Evolutionary conservation across 257 asterid species (phyloP), one percentile per base, ranked within the genome.

Genomic region (Asclepias syriaca): DNA sequence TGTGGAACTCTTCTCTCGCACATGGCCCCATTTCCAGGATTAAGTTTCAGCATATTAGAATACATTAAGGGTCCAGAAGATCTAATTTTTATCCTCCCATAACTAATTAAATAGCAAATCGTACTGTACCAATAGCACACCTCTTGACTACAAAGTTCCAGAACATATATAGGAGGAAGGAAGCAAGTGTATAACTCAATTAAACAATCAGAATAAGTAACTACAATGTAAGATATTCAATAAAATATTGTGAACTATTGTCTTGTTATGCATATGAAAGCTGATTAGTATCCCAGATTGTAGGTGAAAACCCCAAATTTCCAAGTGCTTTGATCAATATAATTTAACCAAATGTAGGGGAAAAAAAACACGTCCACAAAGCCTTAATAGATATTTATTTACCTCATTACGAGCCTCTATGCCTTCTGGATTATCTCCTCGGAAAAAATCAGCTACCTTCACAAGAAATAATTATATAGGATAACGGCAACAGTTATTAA

Each of bases 391-490:
- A 66, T 27, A 67, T 70, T 43, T 43, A 8, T 54, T 77, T 85
- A 94, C 99, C 99, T 94, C 99, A 84, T 94, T 91, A 3, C 99
- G 93, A 49, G 99, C 99, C 86, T 94, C 98, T 77, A 91, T 29
- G 80, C 99, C 99, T 85, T 94, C 99, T 27, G 96, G 88, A 80
- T 91, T 94, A 82, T 94, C 99, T 63, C 90, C 97, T 81, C 99
- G 88, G 82, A 94, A 94, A 78, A 94, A 94, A 79, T 94, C 99
- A 77, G 99, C 99, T 53, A 93, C 43, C 98, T 94, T 86, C 82
- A 75, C 70, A 72, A 79, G 78, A 68, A 81, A 79, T 59, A 72
- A 71, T 72, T n/a, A 1, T 4, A 82, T 39, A 53, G 70, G 34
- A 72, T 37, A 64, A 34, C 19, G 7, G 15, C 40, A 64, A 64